Conservation (phyloP, 140 eudicot genomes). For the Stevia rebaudiana region DNA sequence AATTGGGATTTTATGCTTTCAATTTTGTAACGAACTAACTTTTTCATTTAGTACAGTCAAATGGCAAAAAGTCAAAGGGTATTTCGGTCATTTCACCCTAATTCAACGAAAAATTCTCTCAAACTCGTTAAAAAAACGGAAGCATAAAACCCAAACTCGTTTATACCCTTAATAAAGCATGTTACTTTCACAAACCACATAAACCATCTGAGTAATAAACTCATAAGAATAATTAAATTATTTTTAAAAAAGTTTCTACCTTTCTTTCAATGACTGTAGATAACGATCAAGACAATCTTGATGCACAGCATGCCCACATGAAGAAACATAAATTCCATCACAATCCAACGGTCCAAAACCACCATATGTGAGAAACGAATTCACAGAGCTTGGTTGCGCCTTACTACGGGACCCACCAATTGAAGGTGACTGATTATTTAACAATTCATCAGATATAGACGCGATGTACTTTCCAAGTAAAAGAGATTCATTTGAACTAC, state of each 20-base stretch:
- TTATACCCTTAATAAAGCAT: too few species aligned
- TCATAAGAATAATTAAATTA: too few species aligned
- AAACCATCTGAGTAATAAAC: too few species aligned
- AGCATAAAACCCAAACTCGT: too few species aligned
- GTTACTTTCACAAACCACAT: too few species aligned
- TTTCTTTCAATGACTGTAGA: conserved; percentile 75
- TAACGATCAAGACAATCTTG: conserved; percentile 94
- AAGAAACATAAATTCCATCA: conserved; percentile 73
- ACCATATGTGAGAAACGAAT: conserved; percentile 29
- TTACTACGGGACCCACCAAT: conserved; percentile 35
- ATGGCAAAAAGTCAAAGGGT: too few species aligned
- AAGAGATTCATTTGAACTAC: conserved; percentile 33
- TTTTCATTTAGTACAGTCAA: too few species aligned
- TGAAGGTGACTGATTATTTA: conserved; percentile 51
- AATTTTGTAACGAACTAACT: too few species aligned
- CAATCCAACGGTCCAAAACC: conserved; percentile 67
- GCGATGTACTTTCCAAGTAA: conserved; percentile 86
- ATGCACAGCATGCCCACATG: conserved; percentile 99
- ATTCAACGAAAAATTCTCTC: too few species aligned
- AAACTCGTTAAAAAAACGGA: too few species aligned
- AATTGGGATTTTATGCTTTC: too few species aligned
- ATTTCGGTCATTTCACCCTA: too few species aligned
- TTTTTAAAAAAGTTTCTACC: conserved; percentile 33
- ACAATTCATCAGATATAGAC: conserved; percentile 45
- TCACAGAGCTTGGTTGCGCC: conserved; percentile 32